phyloP scores from a whole-genome alignment of 768 basidiomycete species.

The Tulasnella sp. region DNA sequence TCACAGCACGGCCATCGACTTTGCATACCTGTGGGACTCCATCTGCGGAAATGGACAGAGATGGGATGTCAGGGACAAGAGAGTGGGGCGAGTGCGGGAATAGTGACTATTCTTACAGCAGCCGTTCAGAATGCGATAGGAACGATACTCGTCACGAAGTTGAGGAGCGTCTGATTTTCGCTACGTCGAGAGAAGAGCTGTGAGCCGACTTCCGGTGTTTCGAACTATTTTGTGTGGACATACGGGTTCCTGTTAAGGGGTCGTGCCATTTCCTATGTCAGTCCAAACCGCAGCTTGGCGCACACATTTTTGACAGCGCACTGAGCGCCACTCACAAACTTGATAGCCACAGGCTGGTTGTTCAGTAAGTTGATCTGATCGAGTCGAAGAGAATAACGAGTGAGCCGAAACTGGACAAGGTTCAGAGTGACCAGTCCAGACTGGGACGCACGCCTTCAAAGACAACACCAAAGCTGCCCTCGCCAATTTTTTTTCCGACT shows the following conservation, averaged over 20 bases:
- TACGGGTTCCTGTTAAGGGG: slow-evolving; percentile 17
- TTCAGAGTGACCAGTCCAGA: slow-evolving; percentile 5
- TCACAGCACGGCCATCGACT: slow-evolving; percentile 11
- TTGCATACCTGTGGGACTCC: slow-evolving; percentile 16
- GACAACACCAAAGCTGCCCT: slow-evolving; percentile 86
- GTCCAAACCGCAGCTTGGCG: background rate
- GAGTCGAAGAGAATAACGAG: slow-evolving; percentile 5
- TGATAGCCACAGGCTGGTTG: slow-evolving; percentile 98
- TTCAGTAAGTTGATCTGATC: slow-evolving; percentile 92
- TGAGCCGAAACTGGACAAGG: background rate
- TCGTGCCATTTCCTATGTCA: background rate
- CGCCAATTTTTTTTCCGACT: slow-evolving; percentile 98
- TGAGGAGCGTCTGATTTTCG: slow-evolving; percentile 88
- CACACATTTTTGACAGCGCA: slow-evolving; percentile 27
- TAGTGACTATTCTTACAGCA: slow-evolving; percentile 56
- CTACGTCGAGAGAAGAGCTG: background rate
- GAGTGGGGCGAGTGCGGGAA: slow-evolving; percentile 13
- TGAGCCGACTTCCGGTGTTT: background rate
- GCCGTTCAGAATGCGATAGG: slow-evolving; percentile 83
- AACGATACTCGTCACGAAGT: slow-evolving; percentile 95
- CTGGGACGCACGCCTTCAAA: slow-evolving; percentile 35
- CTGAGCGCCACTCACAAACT: slow-evolving; percentile 80
- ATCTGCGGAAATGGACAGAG: background rate
- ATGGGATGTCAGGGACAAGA: background rate
- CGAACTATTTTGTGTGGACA: background rate